Evolutionary conservation across 1,284 basidiomycete species (phyloP), one percentile per base, ranked within the genome.

Genomic region (Trichosporon coremiiforme): DNA sequence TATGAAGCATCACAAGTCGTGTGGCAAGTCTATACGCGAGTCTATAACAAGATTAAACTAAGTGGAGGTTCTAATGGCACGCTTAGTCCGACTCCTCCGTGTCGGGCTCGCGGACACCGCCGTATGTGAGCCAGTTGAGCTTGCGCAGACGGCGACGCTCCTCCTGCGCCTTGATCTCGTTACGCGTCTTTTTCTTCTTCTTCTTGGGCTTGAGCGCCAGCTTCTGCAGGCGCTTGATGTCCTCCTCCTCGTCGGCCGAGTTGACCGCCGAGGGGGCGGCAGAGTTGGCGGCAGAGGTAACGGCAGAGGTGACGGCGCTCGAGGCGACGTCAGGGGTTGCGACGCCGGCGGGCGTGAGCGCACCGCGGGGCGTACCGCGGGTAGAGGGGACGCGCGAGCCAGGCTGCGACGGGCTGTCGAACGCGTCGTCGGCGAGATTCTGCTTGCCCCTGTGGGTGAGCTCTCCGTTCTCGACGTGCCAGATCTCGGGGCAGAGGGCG

Each of bases 401-500:
- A 35, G 78, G 77, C 22, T 71, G 73, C 35, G 82, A 83, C 8
- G 80, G 80, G 76, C 85, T 85, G 73, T 86, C 86, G 77, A 88
- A 88, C 5, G 86, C 86, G 75, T 96, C 94, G 75, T 95, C 94
- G 55, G 95, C 87, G 41, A 95, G 85, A 45, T 91, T 89, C 13
- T 87, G 86, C 84, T 97, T 98, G 79, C 94, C 95, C 85, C 94
- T 90, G 76, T 92, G 91, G 22, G 90, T 90, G 84, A 99, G 88
- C 31, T 88, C 87, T 41, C 85, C 85, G 68, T 74, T 77, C 66
- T 86, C 85, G 76, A 86, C 85, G 75, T 86, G 83, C 87, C 87
- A 87, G 79, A 84, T 82, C 71, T 84, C 82, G 60, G 82, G 80
- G 91, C 94, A 95, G 65, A 95, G 86, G 13, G 93, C 91, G 53